Base-by-base conservation (phyloP, 768 basidiomycete species). In the Lentinula detonsa region DNA sequence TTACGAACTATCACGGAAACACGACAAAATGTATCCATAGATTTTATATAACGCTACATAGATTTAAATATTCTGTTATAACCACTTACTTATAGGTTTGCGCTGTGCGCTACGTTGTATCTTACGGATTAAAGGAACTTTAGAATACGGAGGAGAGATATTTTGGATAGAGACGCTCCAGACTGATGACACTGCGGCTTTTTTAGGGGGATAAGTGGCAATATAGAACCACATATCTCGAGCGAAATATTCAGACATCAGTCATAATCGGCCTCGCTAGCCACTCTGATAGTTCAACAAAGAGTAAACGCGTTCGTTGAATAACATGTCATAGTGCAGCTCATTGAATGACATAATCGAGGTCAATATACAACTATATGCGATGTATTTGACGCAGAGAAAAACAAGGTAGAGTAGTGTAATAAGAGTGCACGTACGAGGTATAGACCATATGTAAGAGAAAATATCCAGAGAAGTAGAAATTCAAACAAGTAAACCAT, bases 81-180 rank as follows among this genome's bases (percentile, higher is more conserved):
- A 0, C 13, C 15, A 56, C 13, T 56, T 56, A 37, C 15, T 53
- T 53, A 40, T 23, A 55, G 21, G 13, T 23, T 56, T 56, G 55
- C 55, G 55, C 55, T 43, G 55, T 8, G 55, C 40, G 55, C 53
- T 43, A n/a, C 37, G 40, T 40, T 54, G 55, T 56, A 56, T 43
- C 43, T 34, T 34, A 34, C 23, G 2, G 4, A 33, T 10, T 15
- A 13, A 13, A 33, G n/a, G n/a, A 21, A n/a, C 10, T 23, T 16
- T 2, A 21, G 21, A 21, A 48, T n/a, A 48, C 2, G 43, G 43
- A 45, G n/a, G 7, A 18, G n/a, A 18, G 11, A 11, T 40, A 28
- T 28, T 28, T 28, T 28, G 28, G 28, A 28, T 28, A 28, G 28
- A 28, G 28, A 28, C 28, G 28, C 3, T 28, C 3, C 28, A 28